These are phyloP conservation scores for Globisporangium nodosum DNA, from an alignment of 352 stramenopile genomes.

Conservation along the genomic window DNA sequence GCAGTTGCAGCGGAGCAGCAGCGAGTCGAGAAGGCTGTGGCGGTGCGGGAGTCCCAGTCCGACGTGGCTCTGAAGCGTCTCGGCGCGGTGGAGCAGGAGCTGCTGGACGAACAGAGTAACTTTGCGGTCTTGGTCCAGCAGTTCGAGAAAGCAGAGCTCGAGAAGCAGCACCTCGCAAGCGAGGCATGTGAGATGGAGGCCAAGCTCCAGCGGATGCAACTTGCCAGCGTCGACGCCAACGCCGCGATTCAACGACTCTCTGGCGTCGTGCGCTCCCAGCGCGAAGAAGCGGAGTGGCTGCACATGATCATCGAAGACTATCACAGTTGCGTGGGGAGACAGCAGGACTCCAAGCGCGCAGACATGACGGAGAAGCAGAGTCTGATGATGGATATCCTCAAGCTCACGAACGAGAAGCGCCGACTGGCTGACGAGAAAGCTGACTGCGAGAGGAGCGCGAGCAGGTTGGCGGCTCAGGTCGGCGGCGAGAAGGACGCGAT, in stretches of 20 bases:
- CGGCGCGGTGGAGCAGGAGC: constrained; percentile 48
- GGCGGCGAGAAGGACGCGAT: constrained; percentile 44
- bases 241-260: neutral
- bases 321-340: neutral
- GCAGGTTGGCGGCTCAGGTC: constrained; percentile 24
- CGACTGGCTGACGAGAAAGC: constrained; percentile 24
- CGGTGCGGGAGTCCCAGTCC: constrained; percentile 20
- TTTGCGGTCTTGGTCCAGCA: constrained; percentile 61
- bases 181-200: neutral
- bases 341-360: constrained; percentile 18
- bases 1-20: constrained; percentile 20
- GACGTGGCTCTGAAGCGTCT: constrained; percentile 49
- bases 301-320: constrained; percentile 2
- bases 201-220: neutral
- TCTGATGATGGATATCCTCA: constrained; percentile 37
- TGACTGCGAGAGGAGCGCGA: constrained; percentile 18
- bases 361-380: constrained; percentile 39
- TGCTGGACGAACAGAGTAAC: constrained; percentile 65
- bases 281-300: neutral
- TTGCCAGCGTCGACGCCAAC: neutral
- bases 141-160: constrained; percentile 38
- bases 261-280: neutral
- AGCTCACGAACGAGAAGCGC: constrained; percentile 42
- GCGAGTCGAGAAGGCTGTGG: constrained; percentile 20
- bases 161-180: constrained; percentile 10